Percentiles rank a stretch among this genome's conserved stretches.
These are phyloP conservation scores for Pythium phragmitis DNA, from an alignment of 352 stramenopile species.

Conservation along the genomic window DNA sequence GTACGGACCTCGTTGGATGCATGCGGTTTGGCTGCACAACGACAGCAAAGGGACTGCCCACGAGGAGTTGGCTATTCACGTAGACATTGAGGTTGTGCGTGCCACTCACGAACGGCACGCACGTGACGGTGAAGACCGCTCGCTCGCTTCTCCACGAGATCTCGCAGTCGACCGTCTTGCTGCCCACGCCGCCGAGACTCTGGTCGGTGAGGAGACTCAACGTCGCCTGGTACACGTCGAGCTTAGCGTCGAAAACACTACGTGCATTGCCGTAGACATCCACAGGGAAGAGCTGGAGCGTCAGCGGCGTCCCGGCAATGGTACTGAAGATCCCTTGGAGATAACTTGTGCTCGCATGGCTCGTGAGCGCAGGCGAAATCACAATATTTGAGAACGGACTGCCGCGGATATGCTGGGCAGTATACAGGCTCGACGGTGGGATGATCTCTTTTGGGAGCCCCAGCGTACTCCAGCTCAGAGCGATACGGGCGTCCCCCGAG, in stretches of 20 bases:
- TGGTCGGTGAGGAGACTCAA: conserved; percentile 41
- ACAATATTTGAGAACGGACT: conserved; percentile 52
- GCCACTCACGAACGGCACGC: conserved; percentile 42
- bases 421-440: conserved; percentile 42
- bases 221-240: conserved; percentile 37
- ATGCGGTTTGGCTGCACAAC: conserved; percentile 40
- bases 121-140: conserved; percentile 22
- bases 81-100: conserved; percentile 51
- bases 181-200: conserved; percentile 50
- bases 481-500: conserved; percentile 36
- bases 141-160: conserved; percentile 7
- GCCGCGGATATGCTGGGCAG: conserved; percentile 43
- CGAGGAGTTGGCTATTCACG: conserved; percentile 39
- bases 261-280: conserved; percentile 50
- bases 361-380: conserved; percentile 33
- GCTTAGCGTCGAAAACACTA: conserved; percentile 17
- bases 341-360: conserved; percentile 28
- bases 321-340: conserved; percentile 31
- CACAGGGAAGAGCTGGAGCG: conserved; percentile 41
- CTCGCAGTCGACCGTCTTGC: conserved; percentile 27
- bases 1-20: conserved; percentile 38
- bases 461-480: conserved; percentile 45
- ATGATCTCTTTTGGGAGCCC: conserved; percentile 42
- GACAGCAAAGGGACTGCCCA: conserved; percentile 45
- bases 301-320: conserved; percentile 34